These are phyloP conservation scores for Claviceps humidiphila DNA, from an alignment of 2,329 filamentous ascomycete genomes.

Conservation along the genomic window DNA sequence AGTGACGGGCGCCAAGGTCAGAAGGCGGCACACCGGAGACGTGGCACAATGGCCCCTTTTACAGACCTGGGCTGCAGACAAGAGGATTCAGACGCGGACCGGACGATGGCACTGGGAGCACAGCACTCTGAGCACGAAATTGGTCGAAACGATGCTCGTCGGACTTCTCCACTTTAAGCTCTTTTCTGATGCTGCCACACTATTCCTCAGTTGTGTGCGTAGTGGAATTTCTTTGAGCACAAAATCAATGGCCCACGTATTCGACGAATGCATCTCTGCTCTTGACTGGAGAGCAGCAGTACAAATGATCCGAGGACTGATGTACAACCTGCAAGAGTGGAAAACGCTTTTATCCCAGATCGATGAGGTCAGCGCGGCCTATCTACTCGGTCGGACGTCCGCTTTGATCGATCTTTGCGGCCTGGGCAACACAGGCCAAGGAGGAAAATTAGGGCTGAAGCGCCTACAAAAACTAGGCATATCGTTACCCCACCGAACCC, in stretches of 20 bases:
- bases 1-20: constrained; percentile 25
- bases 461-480: constrained; percentile 16
- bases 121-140: constrained; percentile 21
- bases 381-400: constrained; percentile 19
- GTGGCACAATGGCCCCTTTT: constrained; percentile 15
- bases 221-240: constrained; percentile 20
- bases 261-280: constrained; percentile 28
- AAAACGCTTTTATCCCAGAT: constrained; percentile 12
- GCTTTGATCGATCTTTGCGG: constrained; percentile 25
- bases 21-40: constrained; percentile 21
- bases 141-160: constrained; percentile 33
- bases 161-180: constrained; percentile 35
- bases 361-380: constrained; percentile 10
- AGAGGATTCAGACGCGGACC: constrained; percentile 12
- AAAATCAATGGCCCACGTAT: constrained; percentile 21
- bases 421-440: constrained; percentile 7
- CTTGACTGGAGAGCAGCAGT: constrained; percentile 27
- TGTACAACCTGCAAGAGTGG: constrained; percentile 14
- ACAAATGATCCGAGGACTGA: constrained; percentile 18
- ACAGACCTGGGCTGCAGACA: constrained; percentile 16
- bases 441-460: constrained; percentile 4
- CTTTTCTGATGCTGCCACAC: constrained; percentile 28
- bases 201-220: constrained; percentile 27
- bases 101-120: constrained; percentile 28
- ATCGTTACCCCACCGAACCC: constrained; percentile 9